phyloP scores from a whole-genome alignment of 805 yeast genomes.

The Isabelozyma heimii region DNA sequence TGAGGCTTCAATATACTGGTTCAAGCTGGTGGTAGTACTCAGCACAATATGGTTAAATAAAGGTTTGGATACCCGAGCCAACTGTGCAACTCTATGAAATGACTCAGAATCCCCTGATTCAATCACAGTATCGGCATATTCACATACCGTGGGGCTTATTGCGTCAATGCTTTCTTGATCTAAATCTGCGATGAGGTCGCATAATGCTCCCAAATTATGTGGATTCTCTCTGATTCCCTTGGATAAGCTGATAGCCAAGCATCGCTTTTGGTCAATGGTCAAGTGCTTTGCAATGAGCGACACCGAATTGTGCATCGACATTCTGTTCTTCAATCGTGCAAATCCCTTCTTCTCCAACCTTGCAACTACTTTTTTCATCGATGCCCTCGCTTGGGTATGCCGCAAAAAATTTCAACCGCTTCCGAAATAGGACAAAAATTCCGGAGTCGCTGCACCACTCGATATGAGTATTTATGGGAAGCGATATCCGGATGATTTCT shows the following conservation, averaged over 20 bases:
- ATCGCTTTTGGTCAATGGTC: slow-evolving; percentile 13
- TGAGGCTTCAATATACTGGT: not conserved
- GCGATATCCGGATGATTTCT: no score
- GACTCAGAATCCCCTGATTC: slow-evolving; percentile 2
- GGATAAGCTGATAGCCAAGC: slow-evolving; percentile 18
- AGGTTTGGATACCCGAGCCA: slow-evolving; percentile 12
- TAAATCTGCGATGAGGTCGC: slow-evolving; percentile 23
- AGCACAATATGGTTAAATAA: slow-evolving; percentile 11
- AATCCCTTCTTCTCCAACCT: no score
- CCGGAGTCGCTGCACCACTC: no score
- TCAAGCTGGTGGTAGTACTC: not conserved
- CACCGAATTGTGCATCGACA: not conserved
- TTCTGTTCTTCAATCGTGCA: not conserved
- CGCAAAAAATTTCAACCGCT: no score
- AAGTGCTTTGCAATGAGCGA: slow-evolving; percentile 6
- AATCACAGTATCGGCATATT: slow-evolving; percentile 2
- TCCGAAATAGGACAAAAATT: no score
- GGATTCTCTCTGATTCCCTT: slow-evolving; percentile 9
- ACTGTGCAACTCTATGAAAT: slow-evolving; percentile 9
- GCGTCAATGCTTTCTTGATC: slow-evolving; percentile 5
- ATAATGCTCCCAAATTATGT: slow-evolving; percentile 17
- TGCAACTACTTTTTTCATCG: not conserved
- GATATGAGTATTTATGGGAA: no score
- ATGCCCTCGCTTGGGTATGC: not conserved
- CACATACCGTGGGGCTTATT: slow-evolving; percentile 7